Evolutionary conservation across 2,329 filamentous ascomycete genomes (phyloP), one percentile per base, ranked within the genome.

Genomic region (Neoarthrinium moseri): DNA sequence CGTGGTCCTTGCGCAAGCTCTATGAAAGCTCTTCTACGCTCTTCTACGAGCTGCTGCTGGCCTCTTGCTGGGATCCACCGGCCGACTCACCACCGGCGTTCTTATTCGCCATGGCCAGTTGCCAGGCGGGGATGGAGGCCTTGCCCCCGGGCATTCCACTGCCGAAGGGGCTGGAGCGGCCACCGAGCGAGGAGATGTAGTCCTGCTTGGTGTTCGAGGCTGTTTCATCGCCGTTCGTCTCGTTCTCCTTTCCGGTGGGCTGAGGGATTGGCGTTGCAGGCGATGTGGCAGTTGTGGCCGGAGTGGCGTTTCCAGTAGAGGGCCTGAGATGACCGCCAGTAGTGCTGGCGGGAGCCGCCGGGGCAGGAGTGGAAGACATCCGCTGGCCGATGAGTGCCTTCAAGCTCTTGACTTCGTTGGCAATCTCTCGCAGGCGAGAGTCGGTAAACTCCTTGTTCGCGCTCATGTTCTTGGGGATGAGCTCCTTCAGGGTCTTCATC

Each of bases 361-460:
- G 49, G 6, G 62, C 48, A 7, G 66, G 57, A 3, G 64, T 47
- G 5, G 58, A 39, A 18, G 68, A 73, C 76, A 85, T 78, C 49
- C 83, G 71, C 64, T 84, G 81, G 34, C 76, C 72, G 58, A 99
- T 82, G 43, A 99, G 75, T 3, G 89, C 88, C 78, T 96, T 97
- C 58, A 99, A 73, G 64, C 91, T 96, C 73, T 88, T 90, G 58
- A 99, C 76, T 68, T 99, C 94, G 6, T 77, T 80, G 55, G 89
- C 88, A 54, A 99, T 81, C 58, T 97, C 94, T 66, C 84, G 87
- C 48, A 99, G 72, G 39, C 91, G 80, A 54, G 75, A 80, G 62
- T 97, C 91, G 21, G 88, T 89, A 44, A 83, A 77, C 51, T 92
- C 88, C 69, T 92, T 92, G 62, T 96, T 90, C 43, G 86, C 87